phyloP scores from a whole-genome alignment of 202 grass and related monocot species.

The Alloteropsis angusta region DNA sequence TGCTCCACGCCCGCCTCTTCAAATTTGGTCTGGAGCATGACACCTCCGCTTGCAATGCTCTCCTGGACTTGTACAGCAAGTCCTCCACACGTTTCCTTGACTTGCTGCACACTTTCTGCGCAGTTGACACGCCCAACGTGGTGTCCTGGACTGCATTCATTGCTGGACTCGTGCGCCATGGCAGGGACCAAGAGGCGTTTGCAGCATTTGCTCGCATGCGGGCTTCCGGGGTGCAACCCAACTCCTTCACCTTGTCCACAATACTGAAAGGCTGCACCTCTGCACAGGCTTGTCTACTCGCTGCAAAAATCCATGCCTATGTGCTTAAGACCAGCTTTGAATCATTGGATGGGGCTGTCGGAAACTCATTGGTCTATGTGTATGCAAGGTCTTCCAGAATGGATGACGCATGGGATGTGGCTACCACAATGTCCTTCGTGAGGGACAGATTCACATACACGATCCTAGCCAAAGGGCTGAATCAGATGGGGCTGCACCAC shows the following conservation, averaged over 20 bases:
- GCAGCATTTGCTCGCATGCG: conserved; percentile 45
- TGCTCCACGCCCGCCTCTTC: conserved; percentile 52
- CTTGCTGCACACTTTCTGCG: conserved; percentile 28
- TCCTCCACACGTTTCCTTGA: conserved; percentile 27
- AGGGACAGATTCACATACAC: conserved; percentile 70
- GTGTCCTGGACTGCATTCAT: conserved; percentile 73
- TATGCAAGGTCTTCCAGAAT: conserved; percentile 64
- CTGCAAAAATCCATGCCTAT: conserved; percentile 52
- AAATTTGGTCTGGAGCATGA: conserved; percentile 45
- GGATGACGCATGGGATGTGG: conserved; percentile 49
- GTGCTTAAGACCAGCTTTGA: conserved; percentile 60
- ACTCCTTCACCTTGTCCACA: conserved; percentile 67
- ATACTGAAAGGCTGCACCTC: conserved; percentile 53
- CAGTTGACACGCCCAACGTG: conserved; percentile 44
- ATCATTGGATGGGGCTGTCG: conserved; percentile 41
- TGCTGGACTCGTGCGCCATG: conserved; percentile 33
- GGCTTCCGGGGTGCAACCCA: conserved; percentile 49
- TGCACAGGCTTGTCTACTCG: conserved; percentile 25
- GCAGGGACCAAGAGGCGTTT: conserved; percentile 29
- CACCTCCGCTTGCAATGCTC: conserved; percentile 50
- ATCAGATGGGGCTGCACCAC: conserved; percentile 38
- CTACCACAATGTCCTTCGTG: conserved; percentile 38
- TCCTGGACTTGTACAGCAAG: conserved; percentile 64
- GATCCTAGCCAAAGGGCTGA: conserved; percentile 65
- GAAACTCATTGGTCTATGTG: conserved; percentile 63